Conservation (phyloP, 2,329 filamentous ascomycete species). For the Clonostachys byssicola region DNA sequence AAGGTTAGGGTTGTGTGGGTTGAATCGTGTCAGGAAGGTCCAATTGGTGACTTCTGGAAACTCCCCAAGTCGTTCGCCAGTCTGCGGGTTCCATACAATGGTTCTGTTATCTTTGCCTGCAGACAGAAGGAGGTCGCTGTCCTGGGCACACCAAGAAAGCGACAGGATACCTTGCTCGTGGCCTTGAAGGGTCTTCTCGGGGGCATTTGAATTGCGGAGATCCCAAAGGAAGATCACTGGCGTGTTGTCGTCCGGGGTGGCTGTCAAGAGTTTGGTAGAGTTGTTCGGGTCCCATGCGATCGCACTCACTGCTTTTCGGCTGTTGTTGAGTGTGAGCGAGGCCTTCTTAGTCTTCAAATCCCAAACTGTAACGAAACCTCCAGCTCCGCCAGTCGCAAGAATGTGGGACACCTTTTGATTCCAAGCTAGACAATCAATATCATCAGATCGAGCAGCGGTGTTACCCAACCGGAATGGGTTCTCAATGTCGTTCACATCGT, state of each 20-base stretch:
- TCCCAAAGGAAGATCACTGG: conserved; percentile 93
- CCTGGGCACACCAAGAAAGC: conserved; percentile 91
- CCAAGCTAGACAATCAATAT: conserved; percentile 96
- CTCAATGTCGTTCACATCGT: conserved; percentile 85
- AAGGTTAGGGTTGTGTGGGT: conserved; percentile 86
- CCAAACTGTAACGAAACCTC: conserved; percentile 97
- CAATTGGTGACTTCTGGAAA: conserved; percentile 98
- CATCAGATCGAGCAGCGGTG: conserved; percentile 82
- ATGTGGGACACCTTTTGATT: conserved; percentile 98
- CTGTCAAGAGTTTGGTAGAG: conserved; percentile 90
- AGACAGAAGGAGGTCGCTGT: conserved; percentile 83
- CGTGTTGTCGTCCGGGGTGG: conserved; percentile 82
- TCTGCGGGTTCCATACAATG: conserved; percentile 93
- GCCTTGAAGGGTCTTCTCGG: conserved; percentile 82
- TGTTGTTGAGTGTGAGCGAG: conserved; percentile 92
- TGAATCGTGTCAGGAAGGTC: conserved; percentile 95
- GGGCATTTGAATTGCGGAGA: conserved; percentile 90
- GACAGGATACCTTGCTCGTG: conserved; percentile 93
- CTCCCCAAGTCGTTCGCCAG: conserved; percentile 81
- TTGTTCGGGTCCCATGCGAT: conserved; percentile 97
- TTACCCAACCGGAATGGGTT: conserved; percentile 89
- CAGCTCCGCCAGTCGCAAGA: conserved; percentile 85
- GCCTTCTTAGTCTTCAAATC: conserved; percentile 98
- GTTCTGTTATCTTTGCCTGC: conserved; percentile 96
- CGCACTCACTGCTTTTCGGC: conserved; percentile 88